A percentile compares a stretch with the other conserved stretches of the same genome.
Evolutionary conservation across 2,329 filamentous ascomycete genomes (phyloP).

Genomic region (Alternaria arborescens): DNA sequence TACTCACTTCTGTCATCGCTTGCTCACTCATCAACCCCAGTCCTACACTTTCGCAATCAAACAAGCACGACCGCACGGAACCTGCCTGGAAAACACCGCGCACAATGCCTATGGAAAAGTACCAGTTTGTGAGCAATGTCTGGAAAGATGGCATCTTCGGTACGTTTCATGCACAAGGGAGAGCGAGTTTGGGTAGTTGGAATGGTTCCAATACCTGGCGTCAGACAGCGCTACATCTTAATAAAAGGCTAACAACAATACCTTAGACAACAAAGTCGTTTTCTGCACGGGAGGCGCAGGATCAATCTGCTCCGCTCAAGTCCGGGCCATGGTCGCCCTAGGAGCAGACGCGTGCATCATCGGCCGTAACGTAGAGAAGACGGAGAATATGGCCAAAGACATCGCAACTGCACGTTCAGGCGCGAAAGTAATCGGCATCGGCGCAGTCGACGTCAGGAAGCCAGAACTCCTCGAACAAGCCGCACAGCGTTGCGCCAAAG

Average conservation of each 20-base stretch:
- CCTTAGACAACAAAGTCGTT: constrained; percentile 81
- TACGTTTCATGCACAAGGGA: constrained; percentile 49
- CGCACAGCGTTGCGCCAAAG: constrained; percentile 78
- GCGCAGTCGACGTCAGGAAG: constrained; percentile 73
- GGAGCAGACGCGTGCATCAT: constrained; percentile 95
- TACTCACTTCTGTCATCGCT: not conserved
- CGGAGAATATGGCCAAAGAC: constrained; percentile 78
- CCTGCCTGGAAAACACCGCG: constrained; percentile 27
- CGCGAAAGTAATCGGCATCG: constrained; percentile 86
- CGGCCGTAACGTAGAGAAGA: constrained; percentile 89
- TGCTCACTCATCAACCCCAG: constrained; percentile 5
- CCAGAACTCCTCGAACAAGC: constrained; percentile 74
- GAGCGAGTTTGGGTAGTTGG: not conserved
- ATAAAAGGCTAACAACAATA: constrained; percentile 4
- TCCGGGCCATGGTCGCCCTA: constrained; percentile 86
- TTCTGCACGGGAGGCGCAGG: constrained; percentile 96
- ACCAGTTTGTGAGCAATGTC: constrained; percentile 79
- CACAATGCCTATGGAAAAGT: constrained; percentile 73
- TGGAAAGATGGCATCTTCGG: constrained; percentile 91
- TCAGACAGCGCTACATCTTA: not conserved
- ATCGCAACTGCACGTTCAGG: constrained; percentile 81
- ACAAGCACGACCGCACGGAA: constrained; percentile 13
- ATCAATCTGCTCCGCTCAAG: constrained; percentile 93
- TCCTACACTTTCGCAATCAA: not conserved
- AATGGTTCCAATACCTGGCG: not conserved